Base-by-base conservation (phyloP, 345 rosid species). In the Pugionium cornutum region DNA sequence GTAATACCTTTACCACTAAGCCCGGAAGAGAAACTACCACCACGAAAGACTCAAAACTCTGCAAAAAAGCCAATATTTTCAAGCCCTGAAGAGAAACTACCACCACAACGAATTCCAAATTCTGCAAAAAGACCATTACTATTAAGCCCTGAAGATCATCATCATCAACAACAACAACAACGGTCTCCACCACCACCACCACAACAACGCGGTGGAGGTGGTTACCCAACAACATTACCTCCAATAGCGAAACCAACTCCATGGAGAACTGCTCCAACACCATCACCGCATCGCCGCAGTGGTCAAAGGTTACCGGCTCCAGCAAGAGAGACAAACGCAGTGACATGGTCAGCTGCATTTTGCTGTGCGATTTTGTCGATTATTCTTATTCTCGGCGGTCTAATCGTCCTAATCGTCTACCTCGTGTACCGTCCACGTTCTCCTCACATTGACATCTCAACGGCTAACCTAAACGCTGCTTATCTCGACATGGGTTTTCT, bases 371-470 rank as follows among this genome's bases (percentile, higher is more conserved):
- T 89, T 25, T 88, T 87, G 64, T 83, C 83, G 87, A 50, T 86
- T 29, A 52, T 86, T 55, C 61, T 92, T 33, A 83, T 89, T 36
- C 74, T 88, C 0, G 94, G 89, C 48, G 98, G 98, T 46, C 63
- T 86, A 30, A 69, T 80, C 5, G 81, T 88, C n/a, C 86, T 94
- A 48, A 69, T 75, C 32, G 74, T 90, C 4, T 94, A 94, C 72
- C 89, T 94, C 7, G 66, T 94, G 6, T 94, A 83, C 73, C 90
- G 95, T 37, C 99, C 99, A 6, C 85, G 81, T 7, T 85, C 73
- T 61, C 99, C 99, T 0, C 64, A 68, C 64, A 77, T 90, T 26
- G 83, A 90, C 28, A 75, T 88, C 67, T 59, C 90, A 2, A 68
- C 78, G 7, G 97, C 82, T 60, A 84, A 82, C 75, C 62, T 90